A percentile compares a stretch with the other conserved stretches of the same genome.
Conservation (phyloP, 2,329 filamentous ascomycete species). For the Penicillium aurantiogriseum region DNA sequence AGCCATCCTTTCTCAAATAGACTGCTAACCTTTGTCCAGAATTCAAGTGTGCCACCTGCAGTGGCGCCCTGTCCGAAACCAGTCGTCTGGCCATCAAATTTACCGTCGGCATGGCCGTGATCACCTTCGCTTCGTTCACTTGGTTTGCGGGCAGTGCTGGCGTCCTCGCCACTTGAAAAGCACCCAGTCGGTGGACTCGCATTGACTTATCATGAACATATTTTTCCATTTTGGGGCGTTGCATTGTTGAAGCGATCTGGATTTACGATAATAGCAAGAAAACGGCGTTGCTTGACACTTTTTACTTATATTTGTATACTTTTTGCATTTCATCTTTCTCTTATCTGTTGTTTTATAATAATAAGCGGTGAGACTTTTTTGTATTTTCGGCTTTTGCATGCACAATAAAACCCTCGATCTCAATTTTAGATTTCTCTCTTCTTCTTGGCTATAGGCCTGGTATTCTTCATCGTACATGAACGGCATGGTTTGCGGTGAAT, state of each 20-base stretch:
- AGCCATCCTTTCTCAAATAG: background rate
- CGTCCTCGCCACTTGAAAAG: slow-evolving; percentile 28
- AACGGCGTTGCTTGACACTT: slow-evolving; percentile 23
- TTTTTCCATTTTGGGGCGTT: slow-evolving; percentile 13
- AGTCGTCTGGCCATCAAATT: slow-evolving; percentile 58
- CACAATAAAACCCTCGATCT: background rate
- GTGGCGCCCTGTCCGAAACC: slow-evolving; percentile 50
- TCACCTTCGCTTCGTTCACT: slow-evolving; percentile 60
- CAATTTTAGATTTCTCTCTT: background rate
- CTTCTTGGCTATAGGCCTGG: background rate
- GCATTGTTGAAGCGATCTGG: slow-evolving; percentile 21
- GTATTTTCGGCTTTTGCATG: slow-evolving; percentile 11
- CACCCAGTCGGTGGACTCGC: background rate
- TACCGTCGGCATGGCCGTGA: slow-evolving; percentile 54
- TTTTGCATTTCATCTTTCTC: slow-evolving; percentile 10
- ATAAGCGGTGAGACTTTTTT: background rate
- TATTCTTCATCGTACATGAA: background rate
- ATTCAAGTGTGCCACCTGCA: slow-evolving; percentile 59
- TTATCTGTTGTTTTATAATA: background rate
- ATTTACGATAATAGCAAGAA: slow-evolving; percentile 33
- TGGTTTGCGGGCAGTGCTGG: slow-evolving; percentile 49
- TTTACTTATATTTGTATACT: slow-evolving; percentile 8
- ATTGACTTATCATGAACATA: slow-evolving; percentile 23
- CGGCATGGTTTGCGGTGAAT: background rate
- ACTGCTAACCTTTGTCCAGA: slow-evolving; percentile 38